phyloP scores from a whole-genome alignment of 352 stramenopile species.

The Salisapilia sapeloensis region DNA sequence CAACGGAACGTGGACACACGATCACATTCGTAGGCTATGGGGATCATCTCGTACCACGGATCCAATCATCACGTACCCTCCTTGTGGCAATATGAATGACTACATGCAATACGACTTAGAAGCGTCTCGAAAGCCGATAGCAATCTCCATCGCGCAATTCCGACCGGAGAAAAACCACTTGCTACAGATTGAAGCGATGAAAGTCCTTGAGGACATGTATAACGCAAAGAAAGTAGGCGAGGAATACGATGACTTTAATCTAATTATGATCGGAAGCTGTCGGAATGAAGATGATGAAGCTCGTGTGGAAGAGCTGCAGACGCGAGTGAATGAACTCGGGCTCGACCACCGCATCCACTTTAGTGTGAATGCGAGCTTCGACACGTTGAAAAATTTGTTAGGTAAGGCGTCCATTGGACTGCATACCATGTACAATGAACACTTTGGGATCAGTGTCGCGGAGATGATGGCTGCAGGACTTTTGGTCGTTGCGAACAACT shows the following conservation, averaged over 20 bases:
- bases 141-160: conserved; percentile 97
- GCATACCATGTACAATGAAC: conserved; percentile 99
- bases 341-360: conserved; percentile 84
- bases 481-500: conserved; percentile 94
- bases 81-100: conserved; percentile 82
- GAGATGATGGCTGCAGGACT: conserved; percentile 98
- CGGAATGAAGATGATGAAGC: conserved; percentile 86
- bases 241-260: conserved; percentile 47
- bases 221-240: conserved; percentile 17
- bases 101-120: conserved; percentile 49
- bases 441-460: conserved; percentile 99
- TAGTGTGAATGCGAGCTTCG: conserved; percentile 89
- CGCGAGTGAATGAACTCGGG: conserved; percentile 58
- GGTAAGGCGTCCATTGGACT: conserved; percentile 82
- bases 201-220: conserved; percentile 16
- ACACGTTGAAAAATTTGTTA: conserved; percentile 82
- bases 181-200: conserved; percentile 87
- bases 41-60: conserved; percentile 13
- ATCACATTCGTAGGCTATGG: conserved; percentile 93
- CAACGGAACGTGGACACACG: conserved; percentile 97
- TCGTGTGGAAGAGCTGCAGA: conserved; percentile 75
- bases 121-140: conserved; percentile 33
- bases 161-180: conserved; percentile 97
- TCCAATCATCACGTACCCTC: conserved; percentile 87
- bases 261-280: conserved; percentile 93